Evolutionary conservation across 2,329 filamentous ascomycete genomes (phyloP).

Genomic region (Calonectria fujianensis): DNA sequence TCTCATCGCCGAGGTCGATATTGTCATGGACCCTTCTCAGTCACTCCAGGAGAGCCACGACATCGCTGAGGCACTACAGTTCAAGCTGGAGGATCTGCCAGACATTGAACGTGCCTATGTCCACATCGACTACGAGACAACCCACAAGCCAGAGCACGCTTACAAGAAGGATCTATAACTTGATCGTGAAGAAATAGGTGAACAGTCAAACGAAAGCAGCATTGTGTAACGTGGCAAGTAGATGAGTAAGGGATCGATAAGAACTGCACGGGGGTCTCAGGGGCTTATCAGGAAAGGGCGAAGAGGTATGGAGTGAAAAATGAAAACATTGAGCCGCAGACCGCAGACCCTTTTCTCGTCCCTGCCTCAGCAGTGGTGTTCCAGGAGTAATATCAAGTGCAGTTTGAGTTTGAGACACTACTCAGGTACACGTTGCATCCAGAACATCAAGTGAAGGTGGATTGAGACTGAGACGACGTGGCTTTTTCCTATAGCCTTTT

Average conservation of each 20-base stretch:
- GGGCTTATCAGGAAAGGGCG: constrained; percentile 8
- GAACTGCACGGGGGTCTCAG: not conserved
- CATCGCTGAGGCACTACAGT: constrained; percentile 93
- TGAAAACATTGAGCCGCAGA: constrained; percentile 5
- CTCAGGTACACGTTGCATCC: constrained; percentile 28
- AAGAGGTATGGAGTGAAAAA: constrained; percentile 24
- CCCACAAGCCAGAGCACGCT: constrained; percentile 90
- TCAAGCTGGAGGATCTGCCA: constrained; percentile 93
- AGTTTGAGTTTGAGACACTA: constrained; percentile 39
- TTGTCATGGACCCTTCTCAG: constrained; percentile 89
- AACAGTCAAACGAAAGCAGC: constrained; percentile 7
- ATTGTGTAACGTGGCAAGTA: constrained; percentile 10
- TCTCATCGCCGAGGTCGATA: constrained; percentile 95
- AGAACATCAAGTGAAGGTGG: constrained; percentile 28
- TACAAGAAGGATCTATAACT: constrained; percentile 76
- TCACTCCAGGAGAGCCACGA: constrained; percentile 90
- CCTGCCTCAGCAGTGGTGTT: not conserved
- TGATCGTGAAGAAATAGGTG: constrained; percentile 24
- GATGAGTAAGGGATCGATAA: not conserved
- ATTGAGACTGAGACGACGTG: constrained; percentile 1
- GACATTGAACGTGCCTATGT: constrained; percentile 96
- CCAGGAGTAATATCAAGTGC: constrained; percentile 10
- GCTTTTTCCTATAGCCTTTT: constrained; percentile 13
- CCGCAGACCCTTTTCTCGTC: not conserved
- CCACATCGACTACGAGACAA: constrained; percentile 97